Base-by-base conservation (phyloP, 2,329 filamentous ascomycete genomes). In the Diplodia sapinea region DNA sequence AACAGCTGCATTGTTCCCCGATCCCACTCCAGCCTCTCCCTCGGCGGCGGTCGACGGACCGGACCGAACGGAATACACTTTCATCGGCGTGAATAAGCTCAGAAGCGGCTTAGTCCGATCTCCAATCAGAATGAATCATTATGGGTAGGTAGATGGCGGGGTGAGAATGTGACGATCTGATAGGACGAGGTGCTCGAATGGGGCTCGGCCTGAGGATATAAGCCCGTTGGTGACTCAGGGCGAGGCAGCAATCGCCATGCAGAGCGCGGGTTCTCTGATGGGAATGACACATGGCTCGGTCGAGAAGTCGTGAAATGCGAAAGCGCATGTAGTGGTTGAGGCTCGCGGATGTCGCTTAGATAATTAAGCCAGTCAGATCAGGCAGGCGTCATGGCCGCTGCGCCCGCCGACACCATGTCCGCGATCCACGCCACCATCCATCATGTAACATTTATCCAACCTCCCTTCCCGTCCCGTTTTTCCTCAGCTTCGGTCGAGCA, bases 391-490 rank as follows among this genome's bases (percentile, higher is more conserved):
- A 66, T 38, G 38, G 52, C 4, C 15, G 40, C 29, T n/a, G n/a
- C 20, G 40, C 20, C 17, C 31, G 43, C 40, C 40, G 29, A 50
- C 64, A 50, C 15, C 52, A 33, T 50, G 52, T 23, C 54, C 23
- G n/a, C 20, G 29, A 47, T 40, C 56, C 17, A 47, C 63, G 63
- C 63, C 64, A 56, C 64, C 51, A 11, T 40, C 40, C 62, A 47
- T 29, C 62, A 66, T 57, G 50, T 55, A 66, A 66, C 54, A 36
- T 40, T 29, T 29, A 50, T 54, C 51, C 50, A 26, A 50, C n/a
- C 12, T 2, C 40, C 36, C 20, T 47, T 50, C 56, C n/a, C 23
- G 17, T 26, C 26, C 40, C 13, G 26, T 17, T 33, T 17, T 47
- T 2, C 15, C 8, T 13, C 56, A 61, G 38, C 38, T n/a, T 31